phyloP scores from a whole-genome alignment of 2,329 filamentous ascomycete genomes.

The Incumbomyces lentus region DNA sequence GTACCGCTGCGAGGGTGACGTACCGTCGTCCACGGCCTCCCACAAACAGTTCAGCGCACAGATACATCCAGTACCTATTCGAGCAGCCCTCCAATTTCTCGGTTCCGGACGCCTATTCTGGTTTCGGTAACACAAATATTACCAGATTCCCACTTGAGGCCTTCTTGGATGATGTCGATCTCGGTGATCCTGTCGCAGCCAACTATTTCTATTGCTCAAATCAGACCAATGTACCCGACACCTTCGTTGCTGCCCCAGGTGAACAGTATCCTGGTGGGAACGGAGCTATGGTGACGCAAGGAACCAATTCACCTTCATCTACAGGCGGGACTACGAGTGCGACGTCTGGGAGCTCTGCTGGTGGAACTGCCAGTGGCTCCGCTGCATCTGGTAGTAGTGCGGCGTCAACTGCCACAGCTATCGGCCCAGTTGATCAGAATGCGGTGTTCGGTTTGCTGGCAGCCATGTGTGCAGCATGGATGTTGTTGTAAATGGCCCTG shows the following conservation, averaged over 20 bases:
- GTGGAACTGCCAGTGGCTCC: too few relatives aligned
- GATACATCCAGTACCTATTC: conserved; percentile 18
- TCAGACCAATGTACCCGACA: conserved; percentile 13
- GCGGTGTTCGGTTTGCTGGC: too few relatives aligned
- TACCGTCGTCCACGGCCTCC: conserved; percentile 14
- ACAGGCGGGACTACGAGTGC: conserved; percentile 8
- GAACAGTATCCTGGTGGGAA: conserved; percentile 15
- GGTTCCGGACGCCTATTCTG: conserved; percentile 12
- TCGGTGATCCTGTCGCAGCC: conserved; percentile 15
- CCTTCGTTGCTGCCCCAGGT: conserved; percentile 15
- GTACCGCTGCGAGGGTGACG: conserved; percentile 9
- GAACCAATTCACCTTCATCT: conserved; percentile 11
- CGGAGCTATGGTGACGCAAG: conserved; percentile 15
- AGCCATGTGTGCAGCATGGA: too few relatives aligned
- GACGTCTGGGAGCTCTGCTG: neutral
- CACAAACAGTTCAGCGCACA: conserved; percentile 18
- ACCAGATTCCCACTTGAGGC: conserved; percentile 13
- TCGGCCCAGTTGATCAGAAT: too few relatives aligned
- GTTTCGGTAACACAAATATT: conserved; percentile 11
- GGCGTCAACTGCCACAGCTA: too few relatives aligned
- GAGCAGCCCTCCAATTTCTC: conserved; percentile 16
- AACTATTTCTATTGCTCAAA: conserved; percentile 18
- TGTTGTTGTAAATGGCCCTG: too few relatives aligned
- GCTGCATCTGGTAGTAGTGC: too few relatives aligned
- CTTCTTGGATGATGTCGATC: conserved; percentile 13